Percentiles rank a stretch among this genome's conserved stretches.
Conservation (phyloP, 2,329 filamentous ascomycete species). For the Arthrobotrys pseudoclavata region DNA sequence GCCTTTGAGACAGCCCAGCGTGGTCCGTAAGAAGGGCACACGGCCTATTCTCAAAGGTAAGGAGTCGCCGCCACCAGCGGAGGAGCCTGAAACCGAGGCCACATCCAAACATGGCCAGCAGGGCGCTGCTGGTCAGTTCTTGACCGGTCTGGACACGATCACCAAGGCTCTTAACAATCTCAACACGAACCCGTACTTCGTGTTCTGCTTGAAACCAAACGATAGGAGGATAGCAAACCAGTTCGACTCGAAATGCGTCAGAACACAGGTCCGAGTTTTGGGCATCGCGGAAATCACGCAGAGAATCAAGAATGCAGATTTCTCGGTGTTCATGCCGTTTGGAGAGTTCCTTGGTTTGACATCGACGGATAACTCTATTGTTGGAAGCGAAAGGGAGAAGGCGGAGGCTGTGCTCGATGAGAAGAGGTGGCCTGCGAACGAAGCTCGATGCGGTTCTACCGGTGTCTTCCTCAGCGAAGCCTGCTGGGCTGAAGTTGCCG, state of each 20-base stretch:
- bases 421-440: conserved; percentile 90
- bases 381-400: conserved; percentile 93
- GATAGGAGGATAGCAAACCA: conserved; percentile 97
- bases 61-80: conserved; percentile 69
- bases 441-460: conserved; percentile 89
- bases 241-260: conserved; percentile 98
- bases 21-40: conserved; percentile 82
- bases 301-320: conserved; percentile 90
- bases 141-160: conserved; percentile 89
- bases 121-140: conserved; percentile 91
- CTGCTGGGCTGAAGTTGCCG: conserved; percentile 92
- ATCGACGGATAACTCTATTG: conserved; percentile 84
- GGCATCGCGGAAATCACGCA: conserved; percentile 98
- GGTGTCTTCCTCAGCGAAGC: conserved; percentile 95
- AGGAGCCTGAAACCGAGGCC: conserved; percentile 54
- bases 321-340: conserved; percentile 94
- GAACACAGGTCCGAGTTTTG: conserved; percentile 92
- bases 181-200: conserved; percentile 92
- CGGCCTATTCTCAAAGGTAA: conserved; percentile 66
- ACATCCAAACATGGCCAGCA: conserved; percentile 71
- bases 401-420: conserved; percentile 91
- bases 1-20: conserved; percentile 89
- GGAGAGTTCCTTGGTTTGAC: conserved; percentile 92
- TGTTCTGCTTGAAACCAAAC: conserved; percentile 98
- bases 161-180: conserved; percentile 85